Percentiles rank a stretch among this genome's conserved stretches.
Conservation (phyloP, 2,329 filamentous ascomycete genomes). For the Hymenoscyphus repandus region DNA sequence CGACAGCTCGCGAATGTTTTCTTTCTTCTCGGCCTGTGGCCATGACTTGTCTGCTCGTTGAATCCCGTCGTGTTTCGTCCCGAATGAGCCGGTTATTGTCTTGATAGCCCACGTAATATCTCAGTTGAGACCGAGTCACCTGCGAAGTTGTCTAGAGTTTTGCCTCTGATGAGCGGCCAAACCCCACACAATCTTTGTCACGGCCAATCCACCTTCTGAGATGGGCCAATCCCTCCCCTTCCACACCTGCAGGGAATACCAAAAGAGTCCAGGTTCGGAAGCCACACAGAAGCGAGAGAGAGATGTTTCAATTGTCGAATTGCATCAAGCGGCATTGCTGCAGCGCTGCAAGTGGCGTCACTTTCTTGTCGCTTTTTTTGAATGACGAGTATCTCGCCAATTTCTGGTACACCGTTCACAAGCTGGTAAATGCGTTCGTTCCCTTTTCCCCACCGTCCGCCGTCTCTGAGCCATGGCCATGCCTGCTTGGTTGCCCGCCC, state of each 20-base stretch:
- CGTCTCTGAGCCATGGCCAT: too few species aligned
- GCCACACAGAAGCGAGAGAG: neutral
- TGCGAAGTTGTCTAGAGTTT: neutral
- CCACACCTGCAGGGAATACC: neutral
- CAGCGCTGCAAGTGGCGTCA: neutral
- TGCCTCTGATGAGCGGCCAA: neutral
- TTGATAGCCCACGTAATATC: neutral
- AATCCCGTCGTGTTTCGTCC: neutral
- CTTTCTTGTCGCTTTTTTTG: neutral
- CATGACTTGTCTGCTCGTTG: neutral
- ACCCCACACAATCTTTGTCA: neutral
- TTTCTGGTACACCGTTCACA: neutral
- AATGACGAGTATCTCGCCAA: neutral
- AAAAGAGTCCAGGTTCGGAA: neutral
- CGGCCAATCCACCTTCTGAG: neutral
- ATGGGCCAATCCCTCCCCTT: neutral
- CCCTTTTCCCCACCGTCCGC: neutral
- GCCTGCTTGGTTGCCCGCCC: too few species aligned
- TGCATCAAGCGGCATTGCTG: neutral
- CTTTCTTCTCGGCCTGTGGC: neutral
- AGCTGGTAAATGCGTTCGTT: neutral
- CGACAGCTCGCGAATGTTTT: neutral
- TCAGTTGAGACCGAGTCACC: neutral
- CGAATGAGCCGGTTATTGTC: neutral
- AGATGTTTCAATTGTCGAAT: slow-evolving; percentile 1